Percentiles rank a stretch among this genome's conserved stretches.
These are phyloP conservation scores for Trametes meyenii DNA, from an alignment of 768 basidiomycete genomes.

Conservation along the genomic window DNA sequence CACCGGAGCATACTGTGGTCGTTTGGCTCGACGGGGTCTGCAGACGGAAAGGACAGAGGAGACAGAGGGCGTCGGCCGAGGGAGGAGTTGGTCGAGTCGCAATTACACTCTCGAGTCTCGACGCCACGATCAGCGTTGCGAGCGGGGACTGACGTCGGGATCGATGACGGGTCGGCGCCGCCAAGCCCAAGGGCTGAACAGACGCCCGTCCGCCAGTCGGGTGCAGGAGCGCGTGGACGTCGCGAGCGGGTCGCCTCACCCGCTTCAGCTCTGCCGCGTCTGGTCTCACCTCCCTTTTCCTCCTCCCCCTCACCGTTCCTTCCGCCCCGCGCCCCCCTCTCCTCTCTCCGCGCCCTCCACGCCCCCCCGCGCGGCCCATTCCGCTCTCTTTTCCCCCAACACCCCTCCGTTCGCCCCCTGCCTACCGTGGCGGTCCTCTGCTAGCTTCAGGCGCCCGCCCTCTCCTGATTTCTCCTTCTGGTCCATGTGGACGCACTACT, in stretches of 20 bases:
- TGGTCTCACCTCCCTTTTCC: neutral
- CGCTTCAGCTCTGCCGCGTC: neutral
- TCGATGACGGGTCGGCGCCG: neutral
- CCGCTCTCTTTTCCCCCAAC: slow-evolving; percentile 8
- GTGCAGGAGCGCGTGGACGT: slow-evolving; percentile 5
- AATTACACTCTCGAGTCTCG: too few relatives aligned
- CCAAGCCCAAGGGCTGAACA: neutral
- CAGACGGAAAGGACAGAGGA: too few relatives aligned
- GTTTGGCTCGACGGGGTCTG: too few relatives aligned
- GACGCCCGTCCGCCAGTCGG: neutral
- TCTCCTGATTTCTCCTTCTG: slow-evolving; percentile 1
- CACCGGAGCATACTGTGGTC: neutral
- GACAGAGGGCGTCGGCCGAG: too few relatives aligned
- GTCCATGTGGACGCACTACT: slow-evolving; percentile 27
- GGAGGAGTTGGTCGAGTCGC: too few relatives aligned
- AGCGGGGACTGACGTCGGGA: neutral
- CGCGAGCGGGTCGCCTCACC: neutral
- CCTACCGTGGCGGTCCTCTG: neutral
- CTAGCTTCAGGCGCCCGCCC: neutral
- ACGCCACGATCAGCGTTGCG: slow-evolving; percentile 3
- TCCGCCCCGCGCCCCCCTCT: neutral
- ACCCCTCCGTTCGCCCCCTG: neutral
- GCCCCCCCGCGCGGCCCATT: neutral
- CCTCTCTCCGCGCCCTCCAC: neutral
- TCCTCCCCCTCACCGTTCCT: neutral